Evolutionary conservation across 257 asterid species (phyloP).

Genomic region (Craterostigma plantagineum): DNA sequence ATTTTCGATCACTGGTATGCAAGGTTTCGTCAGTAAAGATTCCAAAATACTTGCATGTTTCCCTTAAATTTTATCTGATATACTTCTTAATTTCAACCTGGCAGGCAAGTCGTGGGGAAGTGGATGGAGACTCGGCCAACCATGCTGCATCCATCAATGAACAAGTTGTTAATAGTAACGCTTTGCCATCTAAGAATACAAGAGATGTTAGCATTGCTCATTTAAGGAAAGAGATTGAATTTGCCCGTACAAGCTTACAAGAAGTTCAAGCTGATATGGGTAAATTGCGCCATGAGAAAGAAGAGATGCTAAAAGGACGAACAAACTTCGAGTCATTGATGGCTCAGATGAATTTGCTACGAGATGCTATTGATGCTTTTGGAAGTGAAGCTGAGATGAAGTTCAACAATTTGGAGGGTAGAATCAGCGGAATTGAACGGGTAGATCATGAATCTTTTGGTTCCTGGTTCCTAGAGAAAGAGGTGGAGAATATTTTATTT

Average conservation of each 20-base stretch:
- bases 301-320: constrained; percentile 29
- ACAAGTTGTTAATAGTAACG: too few relatives aligned
- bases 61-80: too few relatives aligned
- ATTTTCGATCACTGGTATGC: constrained; percentile 6
- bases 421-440: constrained; percentile 35
- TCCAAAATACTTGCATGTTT: too few relatives aligned
- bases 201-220: constrained; percentile 40
- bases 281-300: constrained; percentile 36
- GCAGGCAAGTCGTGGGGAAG: constrained; percentile 50
- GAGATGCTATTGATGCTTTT: constrained; percentile 33
- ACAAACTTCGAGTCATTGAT: constrained; percentile 27
- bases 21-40: not conserved
- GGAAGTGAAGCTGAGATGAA: constrained; percentile 33
- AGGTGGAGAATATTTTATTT: constrained; percentile 31
- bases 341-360: constrained; percentile 30
- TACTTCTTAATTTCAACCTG: constrained; percentile 4
- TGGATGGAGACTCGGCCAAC: constrained; percentile 13
- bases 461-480: constrained; percentile 46
- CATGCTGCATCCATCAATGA: not conserved
- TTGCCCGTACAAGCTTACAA: constrained; percentile 50
- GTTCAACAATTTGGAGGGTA: constrained; percentile 29
- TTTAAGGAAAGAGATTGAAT: constrained; percentile 56
- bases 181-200: constrained; percentile 6
- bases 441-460: constrained; percentile 25
- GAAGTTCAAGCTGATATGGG: constrained; percentile 59